Percentiles rank a stretch among this genome's conserved stretches.
Conservation (phyloP, 2,329 filamentous ascomycete genomes). For the Penicillium brevicompactum region DNA sequence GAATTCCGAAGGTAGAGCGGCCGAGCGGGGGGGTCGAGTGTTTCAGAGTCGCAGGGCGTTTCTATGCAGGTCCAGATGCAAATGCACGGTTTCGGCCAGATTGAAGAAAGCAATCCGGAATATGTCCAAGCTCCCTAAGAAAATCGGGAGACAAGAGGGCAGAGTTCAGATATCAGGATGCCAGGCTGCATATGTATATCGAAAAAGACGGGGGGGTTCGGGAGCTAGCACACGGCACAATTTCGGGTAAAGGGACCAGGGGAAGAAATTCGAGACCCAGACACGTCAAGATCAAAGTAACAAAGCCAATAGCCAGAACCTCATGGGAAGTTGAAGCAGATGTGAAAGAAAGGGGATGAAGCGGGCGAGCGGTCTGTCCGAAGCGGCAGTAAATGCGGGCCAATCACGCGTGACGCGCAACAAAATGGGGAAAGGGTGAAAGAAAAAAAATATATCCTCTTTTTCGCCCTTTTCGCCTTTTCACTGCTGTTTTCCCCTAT, state of each 20-base stretch:
- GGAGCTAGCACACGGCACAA: slow-evolving; percentile 18
- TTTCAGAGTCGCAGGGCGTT: slow-evolving; percentile 10
- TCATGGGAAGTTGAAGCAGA: slow-evolving; percentile 4
- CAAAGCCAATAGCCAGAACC: not conserved
- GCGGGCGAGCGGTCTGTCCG: slow-evolving; percentile 24
- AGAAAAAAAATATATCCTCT: slow-evolving; percentile 1
- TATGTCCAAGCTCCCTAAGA: slow-evolving; percentile 11
- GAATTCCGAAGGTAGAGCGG: slow-evolving; percentile 17
- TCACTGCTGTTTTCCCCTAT: not conserved
- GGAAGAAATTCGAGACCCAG: not conserved
- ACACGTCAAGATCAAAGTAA: not conserved
- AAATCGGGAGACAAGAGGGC: not conserved
- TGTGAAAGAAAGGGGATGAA: slow-evolving; percentile 27
- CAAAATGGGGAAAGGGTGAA: slow-evolving; percentile 16
- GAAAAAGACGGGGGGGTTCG: slow-evolving; percentile 16
- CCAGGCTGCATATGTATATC: slow-evolving; percentile 11
- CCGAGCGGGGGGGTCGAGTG: slow-evolving; percentile 21
- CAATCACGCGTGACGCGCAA: slow-evolving; percentile 20
- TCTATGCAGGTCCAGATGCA: slow-evolving; percentile 2
- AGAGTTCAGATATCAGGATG: not conserved
- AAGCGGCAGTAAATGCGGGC: slow-evolving; percentile 19
- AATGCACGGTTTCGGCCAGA: not conserved
- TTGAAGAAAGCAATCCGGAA: slow-evolving; percentile 2
- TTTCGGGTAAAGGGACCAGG: not conserved
- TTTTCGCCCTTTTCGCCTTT: too few species aligned